phyloP scores from a whole-genome alignment of 768 basidiomycete species.

The Lactarius pseudohatsudake region DNA sequence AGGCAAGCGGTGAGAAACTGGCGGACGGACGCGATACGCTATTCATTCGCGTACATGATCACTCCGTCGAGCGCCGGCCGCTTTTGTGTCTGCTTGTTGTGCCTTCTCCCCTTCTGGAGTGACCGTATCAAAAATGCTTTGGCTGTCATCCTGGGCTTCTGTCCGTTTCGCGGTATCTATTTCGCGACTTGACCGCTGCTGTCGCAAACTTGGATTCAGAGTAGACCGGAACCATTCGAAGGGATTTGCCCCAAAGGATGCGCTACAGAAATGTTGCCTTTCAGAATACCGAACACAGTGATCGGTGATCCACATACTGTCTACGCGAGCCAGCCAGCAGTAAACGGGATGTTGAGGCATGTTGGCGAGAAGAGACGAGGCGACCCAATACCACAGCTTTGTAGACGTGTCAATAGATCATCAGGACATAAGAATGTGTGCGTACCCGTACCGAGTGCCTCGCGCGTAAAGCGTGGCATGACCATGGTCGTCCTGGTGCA shows the following conservation, averaged over 20 bases:
- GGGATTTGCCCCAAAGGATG: conserved; percentile 26
- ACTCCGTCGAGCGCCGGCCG: conserved; percentile 16
- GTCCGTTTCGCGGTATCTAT: conserved; percentile 40
- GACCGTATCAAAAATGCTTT: conserved; percentile 49
- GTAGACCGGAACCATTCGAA: conserved; percentile 28
- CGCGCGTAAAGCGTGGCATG: conserved; percentile 11
- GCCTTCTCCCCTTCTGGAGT: conserved; percentile 4
- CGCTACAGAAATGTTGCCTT: conserved; percentile 15
- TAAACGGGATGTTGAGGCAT: conserved; percentile 12
- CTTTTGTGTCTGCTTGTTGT: conserved; percentile 4
- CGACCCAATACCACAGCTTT: conserved; percentile 14
- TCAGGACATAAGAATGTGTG: not conserved
- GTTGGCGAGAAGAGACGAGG: conserved; percentile 8
- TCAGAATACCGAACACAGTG: not conserved
- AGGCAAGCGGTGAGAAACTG: conserved; percentile 1
- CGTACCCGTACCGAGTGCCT: conserved; percentile 21
- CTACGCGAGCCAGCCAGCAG: conserved; percentile 24
- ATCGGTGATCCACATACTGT: conserved; percentile 12
- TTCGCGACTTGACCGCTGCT: conserved; percentile 23
- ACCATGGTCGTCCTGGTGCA: not conserved
- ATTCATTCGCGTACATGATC: conserved; percentile 21
- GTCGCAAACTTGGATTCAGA: conserved; percentile 22
- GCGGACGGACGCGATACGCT: not conserved
- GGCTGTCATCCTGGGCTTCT: conserved; percentile 45
- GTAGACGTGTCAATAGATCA: not conserved